Conservation (phyloP, 495 filamentous ascomycete genomes). For the Penicillium silybi region DNA sequence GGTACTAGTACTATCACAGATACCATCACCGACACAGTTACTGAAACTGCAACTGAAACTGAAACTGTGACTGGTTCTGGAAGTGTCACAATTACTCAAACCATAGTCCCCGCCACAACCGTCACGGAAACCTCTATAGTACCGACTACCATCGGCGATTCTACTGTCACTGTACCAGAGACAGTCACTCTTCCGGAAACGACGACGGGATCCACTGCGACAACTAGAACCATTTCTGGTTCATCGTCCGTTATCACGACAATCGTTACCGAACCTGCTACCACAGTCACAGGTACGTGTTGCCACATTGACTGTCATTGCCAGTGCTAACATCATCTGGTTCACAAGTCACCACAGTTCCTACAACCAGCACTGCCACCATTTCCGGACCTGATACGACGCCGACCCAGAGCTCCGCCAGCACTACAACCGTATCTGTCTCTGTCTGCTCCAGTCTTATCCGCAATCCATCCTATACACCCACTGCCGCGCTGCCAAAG, state of each 20-base stretch:
- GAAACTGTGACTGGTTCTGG: too few relatives aligned
- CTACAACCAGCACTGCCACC: constrained; percentile 7
- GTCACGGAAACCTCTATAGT: too few relatives aligned
- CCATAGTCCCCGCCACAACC: too few relatives aligned
- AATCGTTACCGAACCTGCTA: not conserved
- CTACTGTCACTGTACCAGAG: too few relatives aligned
- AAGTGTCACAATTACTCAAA: too few relatives aligned
- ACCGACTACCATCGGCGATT: too few relatives aligned
- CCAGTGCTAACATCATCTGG: constrained; percentile 1
- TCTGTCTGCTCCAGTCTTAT: constrained; percentile 28
- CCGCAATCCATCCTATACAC: constrained; percentile 34
- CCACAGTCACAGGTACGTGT: constrained; percentile 1
- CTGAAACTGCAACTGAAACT: too few relatives aligned
- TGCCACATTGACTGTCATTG: not conserved
- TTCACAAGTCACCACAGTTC: not conserved
- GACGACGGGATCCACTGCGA: too few relatives aligned
- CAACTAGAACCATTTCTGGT: too few relatives aligned
- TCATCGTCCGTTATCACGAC: constrained; percentile 14
- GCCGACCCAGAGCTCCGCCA: not conserved
- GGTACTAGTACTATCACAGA: too few relatives aligned
- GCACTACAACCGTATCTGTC: constrained; percentile 8
- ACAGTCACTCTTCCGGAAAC: too few relatives aligned
- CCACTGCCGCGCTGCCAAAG: constrained; percentile 26
- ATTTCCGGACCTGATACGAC: constrained; percentile 3
- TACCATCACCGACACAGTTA: too few relatives aligned